A percentile compares a stretch with the other conserved stretches of the same genome.
Evolutionary conservation across 768 basidiomycete species (phyloP).

Genomic region (Trichaptum fuscoviolaceum): DNA sequence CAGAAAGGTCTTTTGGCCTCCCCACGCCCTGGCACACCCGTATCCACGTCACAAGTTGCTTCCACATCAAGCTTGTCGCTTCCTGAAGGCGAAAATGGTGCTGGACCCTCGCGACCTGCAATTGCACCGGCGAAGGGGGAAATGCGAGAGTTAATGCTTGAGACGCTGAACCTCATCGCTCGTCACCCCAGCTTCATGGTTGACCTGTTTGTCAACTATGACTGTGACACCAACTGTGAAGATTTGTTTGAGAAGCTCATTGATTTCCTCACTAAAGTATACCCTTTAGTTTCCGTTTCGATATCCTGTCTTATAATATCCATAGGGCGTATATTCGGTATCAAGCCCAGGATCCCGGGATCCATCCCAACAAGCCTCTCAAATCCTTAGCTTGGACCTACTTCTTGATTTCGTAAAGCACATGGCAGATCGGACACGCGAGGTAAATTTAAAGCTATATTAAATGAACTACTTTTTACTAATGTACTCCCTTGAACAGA

Average conservation of each 20-base stretch:
- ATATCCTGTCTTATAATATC: conserved; percentile 10
- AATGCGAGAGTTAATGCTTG: conserved; percentile 84
- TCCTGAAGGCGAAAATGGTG: conserved; percentile 40
- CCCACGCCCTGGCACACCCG: conserved; percentile 50
- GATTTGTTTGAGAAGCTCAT: conserved; percentile 89
- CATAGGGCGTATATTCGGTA: conserved; percentile 77
- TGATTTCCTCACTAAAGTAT: conserved; percentile 83
- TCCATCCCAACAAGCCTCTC: conserved; percentile 67
- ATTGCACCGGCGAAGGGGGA: conserved; percentile 80
- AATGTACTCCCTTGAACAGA: conserved; percentile 8
- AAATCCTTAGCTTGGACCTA: conserved; percentile 84
- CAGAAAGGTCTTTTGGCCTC: conserved; percentile 26
- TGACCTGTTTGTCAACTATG: conserved; percentile 93
- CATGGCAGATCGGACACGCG: conserved; percentile 67
- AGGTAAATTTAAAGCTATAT: conserved; percentile 27
- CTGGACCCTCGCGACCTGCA: conserved; percentile 48
- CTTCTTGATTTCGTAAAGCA: conserved; percentile 82
- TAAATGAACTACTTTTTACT: conserved; percentile 4
- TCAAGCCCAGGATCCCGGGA: conserved; percentile 49
- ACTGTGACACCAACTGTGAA: conserved; percentile 95
- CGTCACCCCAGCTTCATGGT: conserved; percentile 90
- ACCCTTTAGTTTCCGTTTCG: conserved; percentile 10
- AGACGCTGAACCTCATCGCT: conserved; percentile 77
- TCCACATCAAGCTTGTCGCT: background rate
- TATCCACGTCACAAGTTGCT: conserved; percentile 33